Evolutionary conservation across 2,329 filamentous ascomycete species (phyloP).

Genomic region (Sclerotinia borealis): DNA sequence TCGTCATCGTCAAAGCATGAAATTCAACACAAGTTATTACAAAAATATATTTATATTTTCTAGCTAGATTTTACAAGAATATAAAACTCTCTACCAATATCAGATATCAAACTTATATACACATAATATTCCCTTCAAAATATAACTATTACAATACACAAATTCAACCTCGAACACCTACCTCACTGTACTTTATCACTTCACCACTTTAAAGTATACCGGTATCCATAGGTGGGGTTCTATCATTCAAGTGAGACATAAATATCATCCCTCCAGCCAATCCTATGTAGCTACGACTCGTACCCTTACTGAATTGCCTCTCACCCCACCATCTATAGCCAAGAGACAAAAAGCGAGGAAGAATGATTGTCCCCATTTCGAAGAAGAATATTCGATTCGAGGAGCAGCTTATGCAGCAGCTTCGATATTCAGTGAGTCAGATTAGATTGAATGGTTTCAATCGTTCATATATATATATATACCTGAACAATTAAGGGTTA

Average conservation of each 20-base stretch:
- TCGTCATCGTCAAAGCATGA: conserved; percentile 15
- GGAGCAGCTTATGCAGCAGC: too few relatives aligned
- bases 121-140: not conserved
- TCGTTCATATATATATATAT: too few relatives aligned
- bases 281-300: not conserved
- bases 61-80: too few relatives aligned
- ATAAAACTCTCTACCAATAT: too few relatives aligned
- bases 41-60: not conserved
- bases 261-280: too few relatives aligned
- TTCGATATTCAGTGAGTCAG: too few relatives aligned
- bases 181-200: not conserved
- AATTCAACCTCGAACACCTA: not conserved
- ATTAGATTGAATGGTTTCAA: too few relatives aligned
- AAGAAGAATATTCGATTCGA: too few relatives aligned
- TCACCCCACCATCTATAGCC: not conserved
- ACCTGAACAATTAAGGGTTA: too few relatives aligned
- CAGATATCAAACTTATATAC: too few relatives aligned
- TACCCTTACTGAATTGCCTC: not conserved
- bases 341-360: not conserved
- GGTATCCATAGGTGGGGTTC: not conserved
- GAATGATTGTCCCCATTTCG: not conserved
- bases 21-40: not conserved
- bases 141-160: too few relatives aligned
- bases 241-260: not conserved
- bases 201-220: not conserved